Evolutionary conservation across 2,329 filamentous ascomycete genomes (phyloP).

Genomic region (Epichloe scottii): DNA sequence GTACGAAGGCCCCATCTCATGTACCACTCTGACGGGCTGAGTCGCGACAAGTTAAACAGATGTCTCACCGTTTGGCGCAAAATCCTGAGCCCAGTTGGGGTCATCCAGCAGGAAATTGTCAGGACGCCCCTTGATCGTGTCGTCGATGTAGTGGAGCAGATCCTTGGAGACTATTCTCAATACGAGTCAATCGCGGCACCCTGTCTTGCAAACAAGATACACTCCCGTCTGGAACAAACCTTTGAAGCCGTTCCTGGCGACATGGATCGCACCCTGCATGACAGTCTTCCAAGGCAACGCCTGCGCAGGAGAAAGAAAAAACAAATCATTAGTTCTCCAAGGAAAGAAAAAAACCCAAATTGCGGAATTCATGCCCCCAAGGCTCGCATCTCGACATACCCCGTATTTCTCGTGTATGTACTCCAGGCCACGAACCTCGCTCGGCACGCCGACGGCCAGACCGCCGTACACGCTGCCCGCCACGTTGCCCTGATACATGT

Average conservation of each 20-base stretch:
- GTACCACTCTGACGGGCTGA: background rate
- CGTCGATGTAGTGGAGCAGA: constrained; percentile 59
- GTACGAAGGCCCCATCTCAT: constrained; percentile 1
- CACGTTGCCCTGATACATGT: constrained; percentile 72
- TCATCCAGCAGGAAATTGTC: constrained; percentile 60
- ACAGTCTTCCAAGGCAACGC: constrained; percentile 56
- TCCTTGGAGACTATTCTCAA: constrained; percentile 49
- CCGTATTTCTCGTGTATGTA: constrained; percentile 65
- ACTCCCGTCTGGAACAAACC: constrained; percentile 16
- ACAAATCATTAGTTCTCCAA: background rate
- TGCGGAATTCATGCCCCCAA: too few relatives aligned
- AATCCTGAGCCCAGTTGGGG: constrained; percentile 73
- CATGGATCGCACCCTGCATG: constrained; percentile 58
- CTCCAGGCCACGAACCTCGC: constrained; percentile 67
- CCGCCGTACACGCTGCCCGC: constrained; percentile 58
- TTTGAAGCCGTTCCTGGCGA: constrained; percentile 62
- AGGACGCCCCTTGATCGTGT: constrained; percentile 20
- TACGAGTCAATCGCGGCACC: background rate
- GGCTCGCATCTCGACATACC: constrained; percentile 17
- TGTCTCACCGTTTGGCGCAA: constrained; percentile 60
- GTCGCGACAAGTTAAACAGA: background rate
- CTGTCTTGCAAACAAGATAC: background rate
- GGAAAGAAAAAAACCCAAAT: background rate
- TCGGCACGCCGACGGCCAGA: constrained; percentile 57
- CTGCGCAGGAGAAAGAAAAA: constrained; percentile 15